Evolutionary conservation across 2,329 filamentous ascomycete genomes (phyloP), one percentile per base, ranked within the genome.

Genomic region (Alternaria atra): DNA sequence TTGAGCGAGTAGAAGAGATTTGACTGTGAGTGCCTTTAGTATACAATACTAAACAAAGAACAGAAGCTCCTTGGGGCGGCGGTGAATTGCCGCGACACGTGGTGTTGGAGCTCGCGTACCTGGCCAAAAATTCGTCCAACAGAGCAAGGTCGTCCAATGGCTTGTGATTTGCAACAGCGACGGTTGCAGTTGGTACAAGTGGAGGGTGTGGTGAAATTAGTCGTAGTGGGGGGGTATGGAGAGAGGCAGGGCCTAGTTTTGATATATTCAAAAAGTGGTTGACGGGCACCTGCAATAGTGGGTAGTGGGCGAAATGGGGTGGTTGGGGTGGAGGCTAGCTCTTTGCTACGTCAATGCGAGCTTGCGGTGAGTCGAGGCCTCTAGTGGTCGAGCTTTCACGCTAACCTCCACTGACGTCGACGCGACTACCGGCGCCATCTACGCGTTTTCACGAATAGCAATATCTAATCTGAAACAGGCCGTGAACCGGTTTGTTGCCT

Each of bases 341-440:
- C 35, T 61, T 35, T 55, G 63, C 61, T 61, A 66, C 63, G 58
- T 61, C 61, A 60, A 55, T 32, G 60, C 54, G 48, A 50, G 27
- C 30, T 46, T 48, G 48, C 54, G 51, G 48, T 48, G 20, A 52
- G 35, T 55, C 44, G 40, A 47, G 42, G 54, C 67, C 66, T n/a
- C 23, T 27, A n/a, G n/a, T 32, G 6, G 43, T 8, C 52, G 30
- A 40, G 39, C 53, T 42, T 43, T 13, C 32, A 55, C 55, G 55
- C 59, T 58, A 61, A 44, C 50, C 53, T 64, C 58, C 39, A 34
- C 60, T 73, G 72, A 73, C 72, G 70, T 73, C 60, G 64, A 73
- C 72, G 71, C 71, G 72, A 68, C 32, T 25, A 34, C 67, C 50
- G 48, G 37, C 39, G 34, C 34, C 5, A 29, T 25, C 47, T 50